Percentiles rank a stretch among this genome's conserved stretches.
Conservation (phyloP, 257 asterid genomes). For the Solanum medicagineum region DNA sequence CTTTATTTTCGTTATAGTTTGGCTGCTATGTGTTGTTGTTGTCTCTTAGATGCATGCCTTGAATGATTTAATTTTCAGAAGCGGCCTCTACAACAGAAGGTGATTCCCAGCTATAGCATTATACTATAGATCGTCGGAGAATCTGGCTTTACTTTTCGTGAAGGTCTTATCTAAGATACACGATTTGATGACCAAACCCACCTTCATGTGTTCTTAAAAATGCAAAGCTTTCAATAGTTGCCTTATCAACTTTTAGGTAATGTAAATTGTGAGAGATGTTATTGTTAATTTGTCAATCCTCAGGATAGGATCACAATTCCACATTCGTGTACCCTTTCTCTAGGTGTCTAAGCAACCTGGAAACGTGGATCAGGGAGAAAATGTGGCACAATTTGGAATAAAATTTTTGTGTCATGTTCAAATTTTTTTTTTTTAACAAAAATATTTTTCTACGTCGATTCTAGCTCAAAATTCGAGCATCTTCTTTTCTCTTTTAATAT, state of each 20-base stretch:
- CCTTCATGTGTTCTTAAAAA: background rate
- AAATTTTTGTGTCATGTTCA: background rate
- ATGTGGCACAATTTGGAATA: background rate
- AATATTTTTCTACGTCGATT: no score
- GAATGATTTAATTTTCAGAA: background rate
- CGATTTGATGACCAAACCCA: background rate
- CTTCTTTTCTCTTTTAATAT: background rate
- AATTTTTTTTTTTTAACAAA: no score
- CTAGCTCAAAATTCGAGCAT: background rate
- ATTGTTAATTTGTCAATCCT: background rate
- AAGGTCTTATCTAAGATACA: background rate
- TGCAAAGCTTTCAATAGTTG: background rate
- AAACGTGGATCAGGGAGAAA: background rate
- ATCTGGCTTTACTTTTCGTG: background rate
- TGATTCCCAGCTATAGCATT: background rate
- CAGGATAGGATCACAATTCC: background rate
- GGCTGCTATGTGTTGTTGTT: background rate
- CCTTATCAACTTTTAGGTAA: background rate
- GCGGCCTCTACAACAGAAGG: background rate
- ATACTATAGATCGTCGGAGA: background rate
- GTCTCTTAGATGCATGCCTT: background rate
- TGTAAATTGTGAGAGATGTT: background rate
- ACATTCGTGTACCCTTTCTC: background rate
- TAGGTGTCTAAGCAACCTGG: background rate
- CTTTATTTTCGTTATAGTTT: background rate